Percentiles rank a stretch among this genome's conserved stretches.
Evolutionary conservation across 2,329 filamentous ascomycete genomes (phyloP).

Genomic region (Colletotrichum graminicola): DNA sequence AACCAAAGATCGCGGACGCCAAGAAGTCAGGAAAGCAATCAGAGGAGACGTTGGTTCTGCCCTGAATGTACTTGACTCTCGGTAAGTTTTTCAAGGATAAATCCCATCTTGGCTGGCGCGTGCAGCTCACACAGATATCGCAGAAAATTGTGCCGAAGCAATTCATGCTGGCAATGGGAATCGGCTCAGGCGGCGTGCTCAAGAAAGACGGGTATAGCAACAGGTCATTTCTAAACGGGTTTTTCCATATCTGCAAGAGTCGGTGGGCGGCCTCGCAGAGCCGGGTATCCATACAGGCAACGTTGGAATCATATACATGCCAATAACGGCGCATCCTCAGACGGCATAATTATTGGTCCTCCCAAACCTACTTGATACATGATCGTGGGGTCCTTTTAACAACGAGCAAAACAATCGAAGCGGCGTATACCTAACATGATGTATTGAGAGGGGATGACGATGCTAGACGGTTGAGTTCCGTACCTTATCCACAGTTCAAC

Average conservation of each 20-base stretch:
- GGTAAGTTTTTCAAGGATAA: too few relatives aligned
- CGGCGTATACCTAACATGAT: not conserved
- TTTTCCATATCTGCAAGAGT: too few relatives aligned
- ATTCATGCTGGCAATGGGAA: not conserved
- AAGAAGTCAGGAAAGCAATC: not conserved
- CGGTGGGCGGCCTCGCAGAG: not conserved
- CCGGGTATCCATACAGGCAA: too few relatives aligned
- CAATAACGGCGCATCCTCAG: not conserved
- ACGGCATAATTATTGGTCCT: not conserved
- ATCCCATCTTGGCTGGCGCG: too few relatives aligned
- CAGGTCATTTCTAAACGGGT: not conserved
- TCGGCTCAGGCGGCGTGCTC: too few relatives aligned
- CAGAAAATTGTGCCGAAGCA: not conserved
- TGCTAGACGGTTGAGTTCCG: not conserved
- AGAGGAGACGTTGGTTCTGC: not conserved
- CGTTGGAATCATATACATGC: not conserved
- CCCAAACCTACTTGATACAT: not conserved
- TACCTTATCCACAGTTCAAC: not conserved
- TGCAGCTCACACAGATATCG: not conserved
- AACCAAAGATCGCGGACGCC: not conserved
- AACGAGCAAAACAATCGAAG: not conserved
- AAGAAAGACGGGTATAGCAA: too few relatives aligned
- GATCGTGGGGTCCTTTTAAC: not conserved
- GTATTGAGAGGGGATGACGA: not conserved
- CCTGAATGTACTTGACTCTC: not conserved